Conservation (phyloP, 2,329 filamentous ascomycete genomes). For the Phaeosphaeria sp. region DNA sequence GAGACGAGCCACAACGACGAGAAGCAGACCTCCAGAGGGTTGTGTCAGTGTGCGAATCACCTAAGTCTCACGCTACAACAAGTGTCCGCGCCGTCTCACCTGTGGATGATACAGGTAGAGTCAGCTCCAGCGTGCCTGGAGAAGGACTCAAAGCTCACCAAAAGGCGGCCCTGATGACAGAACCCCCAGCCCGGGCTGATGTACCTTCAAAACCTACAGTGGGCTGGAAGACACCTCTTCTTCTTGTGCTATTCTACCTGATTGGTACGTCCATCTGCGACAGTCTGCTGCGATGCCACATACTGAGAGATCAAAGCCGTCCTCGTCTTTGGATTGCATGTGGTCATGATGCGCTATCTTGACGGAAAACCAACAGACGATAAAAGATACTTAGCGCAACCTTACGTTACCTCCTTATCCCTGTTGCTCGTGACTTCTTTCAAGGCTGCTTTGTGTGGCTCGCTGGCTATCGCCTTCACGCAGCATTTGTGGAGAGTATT, state of each 20-base stretch:
- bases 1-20: no score
- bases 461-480: background rate
- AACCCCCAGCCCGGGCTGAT: no score
- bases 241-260: background rate
- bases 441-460: background rate
- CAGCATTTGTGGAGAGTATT: background rate
- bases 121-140: no score
- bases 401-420: background rate
- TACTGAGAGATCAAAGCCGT: background rate
- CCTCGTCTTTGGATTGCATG: background rate
- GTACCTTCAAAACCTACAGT: no score
- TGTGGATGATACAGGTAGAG: no score
- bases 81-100: no score
- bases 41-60: no score
- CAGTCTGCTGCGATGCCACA: background rate
- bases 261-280: background rate
- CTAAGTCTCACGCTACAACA: no score
- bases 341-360: background rate
- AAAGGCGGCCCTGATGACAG: no score
- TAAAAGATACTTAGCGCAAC: background rate
- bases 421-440: background rate
- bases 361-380: background rate
- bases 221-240: no score
- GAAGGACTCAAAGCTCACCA: no score
- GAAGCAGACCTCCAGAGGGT: no score